Evolutionary conservation across 805 yeast genomes (phyloP).

Genomic region (Zygotorulaspora sp.): DNA sequence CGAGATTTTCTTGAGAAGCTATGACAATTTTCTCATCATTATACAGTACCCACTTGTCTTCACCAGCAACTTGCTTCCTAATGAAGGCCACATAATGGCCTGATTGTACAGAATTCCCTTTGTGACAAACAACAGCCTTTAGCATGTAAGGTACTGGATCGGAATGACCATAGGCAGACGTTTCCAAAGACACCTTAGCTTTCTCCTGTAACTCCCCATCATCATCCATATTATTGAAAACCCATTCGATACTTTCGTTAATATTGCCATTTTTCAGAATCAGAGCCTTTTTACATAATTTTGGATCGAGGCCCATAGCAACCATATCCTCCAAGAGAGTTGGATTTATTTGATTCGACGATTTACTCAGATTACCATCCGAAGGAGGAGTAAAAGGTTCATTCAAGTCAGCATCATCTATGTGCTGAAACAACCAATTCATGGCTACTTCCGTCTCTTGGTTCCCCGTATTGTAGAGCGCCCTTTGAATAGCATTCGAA

Average conservation of each 20-base stretch:
- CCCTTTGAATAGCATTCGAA: conserved; percentile 57
- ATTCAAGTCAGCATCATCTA: conserved; percentile 81
- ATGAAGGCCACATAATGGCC: conserved; percentile 88
- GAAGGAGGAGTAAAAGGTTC: conserved; percentile 45
- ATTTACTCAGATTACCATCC: conserved; percentile 6
- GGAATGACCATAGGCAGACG: conserved; percentile 13
- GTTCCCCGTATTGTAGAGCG: conserved; percentile 71
- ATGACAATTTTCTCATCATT: conserved; percentile 85
- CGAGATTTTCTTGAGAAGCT: conserved; percentile 42
- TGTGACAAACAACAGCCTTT: conserved; percentile 75
- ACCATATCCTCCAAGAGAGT: conserved; percentile 28
- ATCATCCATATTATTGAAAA: conserved; percentile 77
- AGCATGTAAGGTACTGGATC: conserved; percentile 34
- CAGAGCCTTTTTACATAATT: conserved; percentile 71
- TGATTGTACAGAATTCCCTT: conserved; percentile 83
- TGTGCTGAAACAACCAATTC: conserved; percentile 86
- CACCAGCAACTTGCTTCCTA: conserved; percentile 39
- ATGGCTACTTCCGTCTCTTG: conserved; percentile 61
- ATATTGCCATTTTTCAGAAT: conserved; percentile 52
- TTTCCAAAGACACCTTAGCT: conserved; percentile 5
- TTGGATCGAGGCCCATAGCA: conserved; percentile 71
- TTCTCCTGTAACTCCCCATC: conserved; percentile 49
- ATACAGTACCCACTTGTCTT: conserved; percentile 64
- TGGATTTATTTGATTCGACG: conserved; percentile 17
- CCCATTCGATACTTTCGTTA: conserved; percentile 86